Percentiles rank a stretch among this genome's conserved stretches.
Conservation (phyloP, 768 basidiomycete species). For the Russula sp. region DNA sequence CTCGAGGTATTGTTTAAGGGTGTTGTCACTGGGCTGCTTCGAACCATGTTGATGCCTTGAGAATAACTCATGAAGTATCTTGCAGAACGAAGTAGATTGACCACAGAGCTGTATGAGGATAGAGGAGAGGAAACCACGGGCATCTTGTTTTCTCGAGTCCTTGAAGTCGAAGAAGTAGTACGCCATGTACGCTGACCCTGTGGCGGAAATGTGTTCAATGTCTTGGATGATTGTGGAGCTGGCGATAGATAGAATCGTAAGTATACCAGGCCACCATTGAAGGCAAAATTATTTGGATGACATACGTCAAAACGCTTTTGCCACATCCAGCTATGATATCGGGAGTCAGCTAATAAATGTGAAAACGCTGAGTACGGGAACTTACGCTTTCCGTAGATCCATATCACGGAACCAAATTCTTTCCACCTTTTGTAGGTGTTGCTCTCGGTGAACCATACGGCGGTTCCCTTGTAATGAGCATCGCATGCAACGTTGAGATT, state of each 20-base stretch:
- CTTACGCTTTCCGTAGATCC: constrained; percentile 4
- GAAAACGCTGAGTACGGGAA: neutral
- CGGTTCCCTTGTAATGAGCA: neutral
- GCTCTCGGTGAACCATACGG: neutral
- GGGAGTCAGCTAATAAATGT: neutral
- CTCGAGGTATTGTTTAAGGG: neutral
- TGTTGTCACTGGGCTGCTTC: neutral
- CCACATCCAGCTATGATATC: neutral
- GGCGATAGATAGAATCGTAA: neutral
- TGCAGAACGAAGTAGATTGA: neutral
- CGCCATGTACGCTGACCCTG: neutral
- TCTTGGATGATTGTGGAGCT: constrained; percentile 2
- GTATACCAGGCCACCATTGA: neutral
- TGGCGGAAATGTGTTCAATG: neutral
- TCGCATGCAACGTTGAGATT: neutral
- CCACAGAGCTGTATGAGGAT: neutral
- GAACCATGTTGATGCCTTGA: neutral
- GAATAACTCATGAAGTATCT: neutral
- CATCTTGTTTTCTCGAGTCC: neutral
- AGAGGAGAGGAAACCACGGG: neutral
- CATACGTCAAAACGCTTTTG: neutral
- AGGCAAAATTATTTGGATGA: neutral
- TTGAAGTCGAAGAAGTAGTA: constrained; percentile 6
- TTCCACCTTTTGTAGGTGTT: neutral
- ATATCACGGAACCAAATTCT: neutral